Evolutionary conservation across 2,329 filamentous ascomycete genomes (phyloP).

Genomic region (Mycocentrospora acerina): DNA sequence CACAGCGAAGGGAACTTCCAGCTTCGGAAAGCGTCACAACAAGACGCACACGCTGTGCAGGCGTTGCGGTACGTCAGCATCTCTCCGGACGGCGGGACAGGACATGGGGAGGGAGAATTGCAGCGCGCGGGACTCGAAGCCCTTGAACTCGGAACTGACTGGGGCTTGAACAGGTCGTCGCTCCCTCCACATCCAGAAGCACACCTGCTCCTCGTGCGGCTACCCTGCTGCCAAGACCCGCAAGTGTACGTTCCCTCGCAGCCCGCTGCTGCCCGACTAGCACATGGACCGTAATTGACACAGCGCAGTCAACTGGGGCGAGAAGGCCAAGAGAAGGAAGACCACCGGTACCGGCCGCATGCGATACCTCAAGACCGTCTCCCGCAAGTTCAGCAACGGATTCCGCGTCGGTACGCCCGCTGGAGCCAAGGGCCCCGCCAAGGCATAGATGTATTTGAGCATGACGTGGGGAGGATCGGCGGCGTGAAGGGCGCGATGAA

Average conservation of each 20-base stretch:
- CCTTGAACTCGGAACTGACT: slow-evolving; percentile 37
- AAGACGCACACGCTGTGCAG: slow-evolving; percentile 98
- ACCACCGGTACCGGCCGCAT: slow-evolving; percentile 96
- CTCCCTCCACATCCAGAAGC: slow-evolving; percentile 99
- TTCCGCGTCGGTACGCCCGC: slow-evolving; percentile 91
- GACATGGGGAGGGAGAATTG: slow-evolving; percentile 5
- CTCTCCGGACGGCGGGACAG: slow-evolving; percentile 8
- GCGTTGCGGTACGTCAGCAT: slow-evolving; percentile 81
- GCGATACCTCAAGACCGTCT: slow-evolving; percentile 89
- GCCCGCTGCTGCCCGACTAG: slow-evolving; percentile 6
- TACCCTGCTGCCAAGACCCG: slow-evolving; percentile 97
- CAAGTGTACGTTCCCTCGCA: slow-evolving; percentile 79
- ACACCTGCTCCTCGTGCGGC: slow-evolving; percentile 93
- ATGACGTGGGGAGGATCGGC: slow-evolving; percentile 12
- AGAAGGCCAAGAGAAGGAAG: slow-evolving; percentile 99
- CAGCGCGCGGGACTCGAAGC: slow-evolving; percentile 2
- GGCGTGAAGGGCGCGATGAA: slow-evolving; percentile 27
- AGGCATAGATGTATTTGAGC: slow-evolving; percentile 26
- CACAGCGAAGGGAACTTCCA: slow-evolving; percentile 70
- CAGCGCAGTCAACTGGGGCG: slow-evolving; percentile 90
- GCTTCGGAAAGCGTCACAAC: slow-evolving; percentile 84
- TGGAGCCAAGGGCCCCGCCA: slow-evolving; percentile 68
- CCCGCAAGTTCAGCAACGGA: slow-evolving; percentile 95
- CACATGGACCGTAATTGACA: slow-evolving; percentile 26
- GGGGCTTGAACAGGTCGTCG: slow-evolving; percentile 68